Evolutionary conservation across 345 rosid species (phyloP).

Genomic region (Trapa incisa): DNA sequence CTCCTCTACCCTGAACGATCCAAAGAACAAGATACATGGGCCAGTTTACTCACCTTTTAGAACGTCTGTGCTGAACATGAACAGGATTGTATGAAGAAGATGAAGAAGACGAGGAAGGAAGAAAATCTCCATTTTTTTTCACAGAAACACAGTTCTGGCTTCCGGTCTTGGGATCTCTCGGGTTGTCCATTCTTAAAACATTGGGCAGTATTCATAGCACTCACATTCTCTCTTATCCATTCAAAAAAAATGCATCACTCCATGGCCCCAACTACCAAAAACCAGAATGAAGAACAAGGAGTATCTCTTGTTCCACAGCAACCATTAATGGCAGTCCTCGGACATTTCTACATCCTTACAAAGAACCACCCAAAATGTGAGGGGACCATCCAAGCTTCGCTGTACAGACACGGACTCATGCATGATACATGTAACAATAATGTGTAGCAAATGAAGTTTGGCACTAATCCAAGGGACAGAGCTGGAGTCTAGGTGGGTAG

Average conservation of each 20-base stretch:
- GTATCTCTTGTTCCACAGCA: not conserved
- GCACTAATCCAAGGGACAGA: not conserved
- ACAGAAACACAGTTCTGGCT: slow-evolving; percentile 12
- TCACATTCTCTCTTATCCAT: slow-evolving; percentile 12
- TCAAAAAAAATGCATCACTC: not conserved
- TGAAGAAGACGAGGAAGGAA: slow-evolving; percentile 9
- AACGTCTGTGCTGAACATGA: slow-evolving; percentile 51
- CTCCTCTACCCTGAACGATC: too few species aligned
- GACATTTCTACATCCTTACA: not conserved
- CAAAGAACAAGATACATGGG: not conserved
- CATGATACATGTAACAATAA: not conserved
- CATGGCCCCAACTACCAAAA: not conserved
- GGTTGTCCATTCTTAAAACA: slow-evolving; percentile 25
- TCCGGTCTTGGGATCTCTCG: slow-evolving; percentile 14
- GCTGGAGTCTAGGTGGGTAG: not conserved
- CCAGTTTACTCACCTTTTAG: slow-evolving; percentile 43
- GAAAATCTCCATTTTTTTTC: slow-evolving; percentile 25
- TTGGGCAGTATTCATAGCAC: slow-evolving; percentile 13
- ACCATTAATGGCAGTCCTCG: not conserved
- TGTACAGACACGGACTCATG: not conserved
- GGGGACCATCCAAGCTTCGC: not conserved
- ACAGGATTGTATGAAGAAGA: slow-evolving; percentile 2
- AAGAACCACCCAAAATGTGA: not conserved
- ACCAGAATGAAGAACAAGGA: not conserved
- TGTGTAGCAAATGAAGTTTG: not conserved